Base-by-base conservation (phyloP, 1,284 basidiomycete genomes). In the Microbotryum intermedium region DNA sequence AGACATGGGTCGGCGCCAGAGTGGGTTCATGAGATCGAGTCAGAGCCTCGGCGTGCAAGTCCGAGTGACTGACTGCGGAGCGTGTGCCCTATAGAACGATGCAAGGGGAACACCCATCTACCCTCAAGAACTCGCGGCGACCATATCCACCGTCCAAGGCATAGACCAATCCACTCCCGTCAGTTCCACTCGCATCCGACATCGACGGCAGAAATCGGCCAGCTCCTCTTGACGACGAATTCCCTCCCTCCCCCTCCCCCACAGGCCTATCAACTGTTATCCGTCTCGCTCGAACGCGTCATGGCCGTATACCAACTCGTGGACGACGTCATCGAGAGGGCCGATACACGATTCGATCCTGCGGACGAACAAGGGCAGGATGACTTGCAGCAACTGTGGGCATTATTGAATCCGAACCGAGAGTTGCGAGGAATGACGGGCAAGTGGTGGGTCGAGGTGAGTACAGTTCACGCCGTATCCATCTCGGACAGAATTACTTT, bases 401-500 rank as follows among this genome's bases (percentile, higher is more conserved):
- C 4, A 2, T 13, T 47, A 10, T 46, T 68, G 18, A 63, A 55
- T 30, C 66, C 66, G 13, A 61, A 60, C 4, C 9, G 3, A 25
- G 56, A 58, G 16, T 50, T 58, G 4, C 39, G 49, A 2, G 53
- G 26, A 1, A 2, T 63, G 21, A 28, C 44, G 23, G 58, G 61
- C 20, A 68, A 66, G 51, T 61, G 63, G 13, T 68, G 66, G 66
- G 64, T 66, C 23, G 59, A 68, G 16, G 64, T 66, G 20, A 20
- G 64, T 42, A 1, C 6, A 2, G 2, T 48, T 16, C 6, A 7
- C 26, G 8, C 5, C 16, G 23, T 21, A 23, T n/a, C 7, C 16
- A 10, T 7, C 11, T 3, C 0, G 34, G 34, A 39, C 11, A 5
- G 13, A 39, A 16, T 39, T 1, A 4, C 34, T 16, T 16, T 16